Base-by-base conservation (phyloP, 208 protist species). In the Porcisia deanei region DNA sequence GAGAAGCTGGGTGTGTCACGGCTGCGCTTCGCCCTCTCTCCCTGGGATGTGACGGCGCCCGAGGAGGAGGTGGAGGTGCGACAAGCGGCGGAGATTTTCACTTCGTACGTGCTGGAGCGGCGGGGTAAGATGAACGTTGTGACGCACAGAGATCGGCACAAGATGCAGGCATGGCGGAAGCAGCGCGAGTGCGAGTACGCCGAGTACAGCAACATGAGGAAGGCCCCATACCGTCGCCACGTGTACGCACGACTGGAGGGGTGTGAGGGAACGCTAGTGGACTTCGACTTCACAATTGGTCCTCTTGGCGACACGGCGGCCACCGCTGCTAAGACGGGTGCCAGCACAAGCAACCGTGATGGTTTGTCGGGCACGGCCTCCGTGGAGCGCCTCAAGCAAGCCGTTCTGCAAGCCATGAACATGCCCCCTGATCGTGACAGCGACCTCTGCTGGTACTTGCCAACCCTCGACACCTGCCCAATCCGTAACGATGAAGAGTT, bases 381-480 rank as follows among this genome's bases (percentile, higher is more conserved):
- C 8, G 69, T 97, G 22, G 67, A 88, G 68, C 76, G 73, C 6
- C 84, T 97, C 18, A 84, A 89, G 66, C 22, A 22, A 54, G 60
- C 85, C 55, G 76, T 91, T 47, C 75, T 89, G 30, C 47, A 47
- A 25, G 80, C 79, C 45, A 81, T 96, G 43, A 70, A 68, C 43
- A 95, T 96, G 89, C 91, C 90, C 16, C 58, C 45, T 7, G 86
- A 88, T 66, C 90, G 94, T 49, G 82, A 88, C 52, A 70, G 96
- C 55, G 84, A 93, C 49, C 49, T 97, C 16, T 90, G 91, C 60
- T 97, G 94, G 94, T 96, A 96, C 78, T 71, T 96, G 30, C 91
- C 92, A 22, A 96, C 90, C 43, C 83, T 96, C 22, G 94, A 96
- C 84, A 96, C 91, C 7, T 91, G 86, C 73, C 89, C 85, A 5